Evolutionary conservation across 1,284 basidiomycete species (phyloP).

Genomic region (Cutaneotrichosporon cavernicola): DNA sequence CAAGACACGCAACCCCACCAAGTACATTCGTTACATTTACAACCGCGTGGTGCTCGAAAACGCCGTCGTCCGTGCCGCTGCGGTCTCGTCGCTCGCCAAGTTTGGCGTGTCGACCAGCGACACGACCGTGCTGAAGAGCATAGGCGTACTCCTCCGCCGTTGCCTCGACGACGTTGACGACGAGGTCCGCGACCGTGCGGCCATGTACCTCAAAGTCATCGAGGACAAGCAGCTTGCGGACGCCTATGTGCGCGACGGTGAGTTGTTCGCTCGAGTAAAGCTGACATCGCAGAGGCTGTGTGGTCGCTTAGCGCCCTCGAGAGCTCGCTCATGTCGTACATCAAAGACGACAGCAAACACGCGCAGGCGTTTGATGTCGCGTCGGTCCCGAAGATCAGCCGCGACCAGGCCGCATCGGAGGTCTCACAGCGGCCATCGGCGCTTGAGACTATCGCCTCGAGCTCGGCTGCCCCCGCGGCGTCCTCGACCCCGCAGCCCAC

Average conservation of each 20-base stretch:
- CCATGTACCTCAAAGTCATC: constrained; percentile 85
- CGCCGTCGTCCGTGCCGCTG: constrained; percentile 94
- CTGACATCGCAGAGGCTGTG: constrained; percentile 64
- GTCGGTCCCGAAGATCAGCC: constrained; percentile 83
- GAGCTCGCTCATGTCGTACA: constrained; percentile 80
- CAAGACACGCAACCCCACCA: constrained; percentile 89
- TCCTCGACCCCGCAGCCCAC: constrained; percentile 60
- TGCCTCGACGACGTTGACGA: constrained; percentile 99
- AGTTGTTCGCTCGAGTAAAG: background rate
- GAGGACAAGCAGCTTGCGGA: constrained; percentile 76
- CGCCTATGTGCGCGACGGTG: constrained; percentile 75
- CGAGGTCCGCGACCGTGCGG: constrained; percentile 96
- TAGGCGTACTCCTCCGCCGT: constrained; percentile 80
- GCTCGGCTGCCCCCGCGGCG: constrained; percentile 57
- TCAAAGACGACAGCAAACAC: constrained; percentile 72
- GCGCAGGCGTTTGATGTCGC: constrained; percentile 73
- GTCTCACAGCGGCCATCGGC: constrained; percentile 75
- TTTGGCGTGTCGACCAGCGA: constrained; percentile 90
- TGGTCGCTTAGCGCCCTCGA: constrained; percentile 85
- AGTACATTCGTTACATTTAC: constrained; percentile 99
- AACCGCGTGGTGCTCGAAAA: constrained; percentile 99
- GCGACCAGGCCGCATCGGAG: constrained; percentile 82
- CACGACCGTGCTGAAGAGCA: constrained; percentile 73
- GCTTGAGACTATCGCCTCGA: constrained; percentile 67
- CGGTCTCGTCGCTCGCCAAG: constrained; percentile 91